Conservation (phyloP, 2,329 filamentous ascomycete genomes). For the Aspergillus spinulosporus region DNA sequence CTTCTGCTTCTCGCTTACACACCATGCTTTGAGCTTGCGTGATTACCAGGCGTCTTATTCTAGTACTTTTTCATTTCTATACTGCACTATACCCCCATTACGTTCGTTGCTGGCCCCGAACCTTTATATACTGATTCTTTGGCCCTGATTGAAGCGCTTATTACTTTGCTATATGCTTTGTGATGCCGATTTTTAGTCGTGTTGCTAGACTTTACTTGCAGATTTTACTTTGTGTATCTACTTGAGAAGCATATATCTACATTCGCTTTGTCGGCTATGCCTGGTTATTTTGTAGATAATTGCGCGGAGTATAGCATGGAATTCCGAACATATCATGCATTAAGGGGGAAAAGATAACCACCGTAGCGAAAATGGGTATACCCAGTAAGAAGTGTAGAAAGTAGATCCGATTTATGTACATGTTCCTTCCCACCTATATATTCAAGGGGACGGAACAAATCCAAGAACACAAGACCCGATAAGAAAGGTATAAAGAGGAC, state of each 20-base stretch:
- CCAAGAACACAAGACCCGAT: not conserved
- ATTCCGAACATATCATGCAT: not conserved
- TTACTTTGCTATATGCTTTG: not conserved
- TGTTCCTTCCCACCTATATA: not conserved
- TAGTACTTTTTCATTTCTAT: not conserved
- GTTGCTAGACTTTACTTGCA: not conserved
- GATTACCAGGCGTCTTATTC: not conserved
- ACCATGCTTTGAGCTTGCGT: not conserved
- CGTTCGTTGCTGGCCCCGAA: conserved; percentile 1
- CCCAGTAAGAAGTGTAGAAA: not conserved
- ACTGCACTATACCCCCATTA: conserved; percentile 8
- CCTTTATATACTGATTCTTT: not conserved
- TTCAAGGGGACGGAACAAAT: not conserved
- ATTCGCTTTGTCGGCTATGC: not conserved
- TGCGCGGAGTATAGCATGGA: not conserved
- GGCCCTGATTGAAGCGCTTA: not conserved
- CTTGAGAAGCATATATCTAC: not conserved
- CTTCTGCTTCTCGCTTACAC: not conserved
- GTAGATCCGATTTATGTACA: conserved; percentile 1
- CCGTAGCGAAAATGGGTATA: not conserved
- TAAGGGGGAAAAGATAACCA: not conserved
- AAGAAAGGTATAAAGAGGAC: not conserved
- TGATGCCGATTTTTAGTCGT: not conserved
- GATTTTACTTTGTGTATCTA: not conserved
- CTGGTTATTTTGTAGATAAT: not conserved